phyloP scores from a whole-genome alignment of 257 asterid species.

The Forsythia viridissima region DNA sequence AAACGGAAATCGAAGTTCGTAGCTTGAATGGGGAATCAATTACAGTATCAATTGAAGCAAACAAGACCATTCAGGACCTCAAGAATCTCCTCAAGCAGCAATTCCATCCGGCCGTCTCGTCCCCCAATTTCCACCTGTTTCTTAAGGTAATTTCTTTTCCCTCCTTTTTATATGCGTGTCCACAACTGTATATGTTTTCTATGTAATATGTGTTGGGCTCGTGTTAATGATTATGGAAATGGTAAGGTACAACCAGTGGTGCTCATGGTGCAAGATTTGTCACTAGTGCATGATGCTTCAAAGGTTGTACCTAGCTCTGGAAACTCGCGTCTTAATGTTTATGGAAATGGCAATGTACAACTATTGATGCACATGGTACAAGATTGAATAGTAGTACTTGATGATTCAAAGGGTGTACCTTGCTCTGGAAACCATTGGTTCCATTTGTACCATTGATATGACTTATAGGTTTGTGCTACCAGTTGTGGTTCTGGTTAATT shows the following conservation, averaged over 20 bases:
- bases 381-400: not conserved
- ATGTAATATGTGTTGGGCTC: not conserved
- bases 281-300: not conserved
- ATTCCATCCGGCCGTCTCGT: constrained; percentile 55
- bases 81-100: constrained; percentile 53
- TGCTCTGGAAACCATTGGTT: not conserved
- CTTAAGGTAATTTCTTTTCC: constrained; percentile 45
- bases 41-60: constrained; percentile 35
- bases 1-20: constrained; percentile 59
- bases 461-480: not conserved
- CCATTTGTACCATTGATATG: not conserved
- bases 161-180: not conserved
- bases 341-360: not conserved
- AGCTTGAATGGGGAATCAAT: constrained; percentile 75
- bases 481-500: not conserved
- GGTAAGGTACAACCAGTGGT: not conserved
- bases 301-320: not conserved
- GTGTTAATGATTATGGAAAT: not conserved
- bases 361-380: not conserved
- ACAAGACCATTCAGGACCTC: constrained; percentile 56
- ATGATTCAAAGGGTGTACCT: not conserved
- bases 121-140: constrained; percentile 80
- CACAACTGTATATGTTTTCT: not conserved
- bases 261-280: not conserved
- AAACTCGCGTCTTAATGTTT: not conserved